Percentiles rank a stretch among this genome's conserved stretches.
Conservation (phyloP, 768 basidiomycete species). For the Suillus alpinus region DNA sequence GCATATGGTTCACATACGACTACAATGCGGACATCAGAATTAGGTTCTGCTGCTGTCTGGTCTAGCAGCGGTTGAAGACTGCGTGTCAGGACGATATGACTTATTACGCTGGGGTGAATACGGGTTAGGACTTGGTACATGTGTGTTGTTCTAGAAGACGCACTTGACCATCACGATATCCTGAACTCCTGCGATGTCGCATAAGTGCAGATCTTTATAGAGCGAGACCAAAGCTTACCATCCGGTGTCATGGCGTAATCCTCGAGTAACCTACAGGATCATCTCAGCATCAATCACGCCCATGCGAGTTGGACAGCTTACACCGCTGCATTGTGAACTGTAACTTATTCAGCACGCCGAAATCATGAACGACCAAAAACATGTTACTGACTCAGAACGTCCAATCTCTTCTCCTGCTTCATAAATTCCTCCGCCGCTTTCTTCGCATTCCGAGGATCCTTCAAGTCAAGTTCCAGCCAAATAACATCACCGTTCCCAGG, state of each 20-base stretch:
- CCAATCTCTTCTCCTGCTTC: constrained; percentile 48
- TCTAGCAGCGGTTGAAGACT: constrained; percentile 51
- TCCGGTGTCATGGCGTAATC: constrained; percentile 22
- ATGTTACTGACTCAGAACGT: constrained; percentile 47
- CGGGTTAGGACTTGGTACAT: not conserved
- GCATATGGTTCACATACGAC: constrained; percentile 42
- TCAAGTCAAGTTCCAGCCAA: constrained; percentile 52
- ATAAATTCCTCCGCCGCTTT: constrained; percentile 48
- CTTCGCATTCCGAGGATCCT: constrained; percentile 46
- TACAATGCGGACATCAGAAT: constrained; percentile 60
- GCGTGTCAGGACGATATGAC: constrained; percentile 55
- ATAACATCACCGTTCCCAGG: constrained; percentile 45
- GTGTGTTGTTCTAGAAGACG: not conserved
- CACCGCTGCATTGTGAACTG: constrained; percentile 59
- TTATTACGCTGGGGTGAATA: constrained; percentile 38
- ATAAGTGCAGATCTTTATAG: not conserved
- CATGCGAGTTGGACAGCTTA: constrained; percentile 21
- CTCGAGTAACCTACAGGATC: constrained; percentile 18
- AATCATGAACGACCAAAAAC: not conserved
- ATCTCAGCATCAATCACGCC: not conserved
- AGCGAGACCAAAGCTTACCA: constrained; percentile 14
- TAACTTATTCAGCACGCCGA: constrained; percentile 2
- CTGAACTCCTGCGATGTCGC: constrained; percentile 33
- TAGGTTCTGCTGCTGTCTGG: constrained; percentile 43
- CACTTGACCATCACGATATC: constrained; percentile 46